Base-by-base conservation (phyloP, 2,329 filamentous ascomycete genomes). In the Colletotrichum somersetense region DNA sequence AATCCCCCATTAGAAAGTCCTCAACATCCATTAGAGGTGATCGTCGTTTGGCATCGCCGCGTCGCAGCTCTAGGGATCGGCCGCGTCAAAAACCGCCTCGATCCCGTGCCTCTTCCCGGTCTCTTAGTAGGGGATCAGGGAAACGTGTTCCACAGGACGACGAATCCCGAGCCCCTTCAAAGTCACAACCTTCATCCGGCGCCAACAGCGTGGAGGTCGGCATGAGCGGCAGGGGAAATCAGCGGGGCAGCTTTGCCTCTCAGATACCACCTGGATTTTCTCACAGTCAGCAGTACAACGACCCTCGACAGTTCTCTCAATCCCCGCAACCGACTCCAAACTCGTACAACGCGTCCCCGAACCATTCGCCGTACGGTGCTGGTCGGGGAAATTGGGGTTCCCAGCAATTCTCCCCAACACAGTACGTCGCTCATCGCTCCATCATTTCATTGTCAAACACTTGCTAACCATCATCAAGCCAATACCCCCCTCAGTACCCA, bases 401-500 rank as follows among this genome's bases (percentile, higher is more conserved):
- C 72, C 86, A 82, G 73, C 83, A 83, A 71, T 82, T 80, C 69
- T 83, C 82, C 18, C 81, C 83, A 62, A 75, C 77, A 71, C 77
- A 76, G 78, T 80, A 79, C 59, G 71, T 73, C 53, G 63, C 14
- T 26, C 58, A 46, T 46, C 48, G 58, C 44, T 38, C 38, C 10
- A n/a, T 59, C 38, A 64, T 59, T 26, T 12, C 40, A 20, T 52
- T 40, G 12, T 61, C 44, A 11, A n/a, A 16, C 50, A 50, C 7
- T 44, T 62, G 35, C 67, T 70, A 10, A 70, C 62, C 44, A 59
- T 69, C 71, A 59, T 63, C 72, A 82, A 91, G 89, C 40, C 91
- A 91, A 80, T 91, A 91, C 55, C 86, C 88, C 26, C 86, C 90
- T 40, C 86, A 88, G 35, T 91, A 92, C 77, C 83, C 88, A 53